A percentile compares a stretch with the other conserved stretches of the same genome.
Conservation (phyloP, 768 basidiomycete genomes). For the Suillus fuscotomentosus region DNA sequence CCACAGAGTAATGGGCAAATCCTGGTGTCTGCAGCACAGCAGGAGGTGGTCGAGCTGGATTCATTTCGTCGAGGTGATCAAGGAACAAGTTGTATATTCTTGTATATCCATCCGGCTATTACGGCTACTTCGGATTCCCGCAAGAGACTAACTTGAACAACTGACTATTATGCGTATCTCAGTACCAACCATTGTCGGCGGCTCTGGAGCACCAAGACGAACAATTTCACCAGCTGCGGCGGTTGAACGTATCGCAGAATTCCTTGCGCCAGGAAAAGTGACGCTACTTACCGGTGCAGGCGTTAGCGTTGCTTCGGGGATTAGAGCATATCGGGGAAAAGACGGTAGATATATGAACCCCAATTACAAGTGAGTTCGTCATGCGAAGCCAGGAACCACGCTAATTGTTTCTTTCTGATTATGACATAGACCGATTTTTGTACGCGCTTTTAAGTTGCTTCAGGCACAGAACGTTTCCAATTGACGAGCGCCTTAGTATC, state of each 20-base stretch:
- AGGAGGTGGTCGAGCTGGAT: slow-evolving; percentile 37
- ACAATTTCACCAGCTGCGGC: slow-evolving; percentile 49
- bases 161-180: slow-evolving; percentile 68
- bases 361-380: slow-evolving; percentile 68
- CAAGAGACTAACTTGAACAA: neutral
- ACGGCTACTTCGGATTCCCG: neutral
- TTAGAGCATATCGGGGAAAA: slow-evolving; percentile 86
- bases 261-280: slow-evolving; percentile 69
- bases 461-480: slow-evolving; percentile 1
- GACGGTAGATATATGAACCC: slow-evolving; percentile 89
- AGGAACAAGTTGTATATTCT: neutral
- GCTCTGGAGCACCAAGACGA: slow-evolving; percentile 27
- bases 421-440: slow-evolving; percentile 56
- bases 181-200: slow-evolving; percentile 63
- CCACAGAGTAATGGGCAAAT: slow-evolving; percentile 78
- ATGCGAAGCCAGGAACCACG: neutral
- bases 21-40: slow-evolving; percentile 69
- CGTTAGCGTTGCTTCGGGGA: slow-evolving; percentile 93
- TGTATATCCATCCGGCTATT: neutral
- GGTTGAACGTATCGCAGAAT: slow-evolving; percentile 57
- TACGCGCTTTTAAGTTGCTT: slow-evolving; percentile 17
- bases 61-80: slow-evolving; percentile 26
- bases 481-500: slow-evolving; percentile 50
- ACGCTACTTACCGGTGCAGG: slow-evolving; percentile 87
- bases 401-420: slow-evolving; percentile 4